These are phyloP conservation scores for Neurospora sp. DNA, from an alignment of 495 filamentous ascomycete species.

Conservation along the genomic window DNA sequence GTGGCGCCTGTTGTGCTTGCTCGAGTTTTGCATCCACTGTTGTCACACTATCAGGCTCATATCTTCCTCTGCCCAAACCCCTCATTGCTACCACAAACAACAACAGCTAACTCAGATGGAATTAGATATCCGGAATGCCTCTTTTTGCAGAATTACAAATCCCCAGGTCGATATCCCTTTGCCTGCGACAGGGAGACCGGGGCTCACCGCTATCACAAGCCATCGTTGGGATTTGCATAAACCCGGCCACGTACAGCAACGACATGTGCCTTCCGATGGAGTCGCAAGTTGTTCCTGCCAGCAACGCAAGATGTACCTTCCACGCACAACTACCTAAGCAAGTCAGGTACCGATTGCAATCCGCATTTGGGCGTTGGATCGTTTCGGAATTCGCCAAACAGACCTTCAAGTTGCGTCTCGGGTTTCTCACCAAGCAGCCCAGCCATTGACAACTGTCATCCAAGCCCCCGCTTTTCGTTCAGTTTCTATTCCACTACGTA, in stretches of 20 bases:
- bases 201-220: neutral
- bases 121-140: neutral
- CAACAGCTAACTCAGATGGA: neutral
- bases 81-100: neutral
- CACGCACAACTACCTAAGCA: neutral
- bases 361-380: neutral
- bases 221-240: neutral
- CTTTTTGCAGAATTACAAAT: neutral
- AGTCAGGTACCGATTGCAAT: neutral
- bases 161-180: neutral
- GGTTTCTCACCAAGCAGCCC: neutral
- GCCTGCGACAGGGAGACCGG: neutral
- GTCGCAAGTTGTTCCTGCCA: neutral
- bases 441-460: neutral
- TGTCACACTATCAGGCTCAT: neutral
- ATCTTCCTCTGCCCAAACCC: neutral
- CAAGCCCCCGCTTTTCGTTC: neutral
- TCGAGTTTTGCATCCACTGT: neutral
- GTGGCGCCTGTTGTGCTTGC: neutral
- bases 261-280: neutral
- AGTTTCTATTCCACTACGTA: neutral
- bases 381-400: neutral
- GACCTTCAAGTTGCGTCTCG: neutral
- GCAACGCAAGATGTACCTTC: neutral
- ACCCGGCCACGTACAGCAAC: neutral